Evolutionary conservation across 306 rosid species (phyloP).

Genomic region (Rosa multiflora): DNA sequence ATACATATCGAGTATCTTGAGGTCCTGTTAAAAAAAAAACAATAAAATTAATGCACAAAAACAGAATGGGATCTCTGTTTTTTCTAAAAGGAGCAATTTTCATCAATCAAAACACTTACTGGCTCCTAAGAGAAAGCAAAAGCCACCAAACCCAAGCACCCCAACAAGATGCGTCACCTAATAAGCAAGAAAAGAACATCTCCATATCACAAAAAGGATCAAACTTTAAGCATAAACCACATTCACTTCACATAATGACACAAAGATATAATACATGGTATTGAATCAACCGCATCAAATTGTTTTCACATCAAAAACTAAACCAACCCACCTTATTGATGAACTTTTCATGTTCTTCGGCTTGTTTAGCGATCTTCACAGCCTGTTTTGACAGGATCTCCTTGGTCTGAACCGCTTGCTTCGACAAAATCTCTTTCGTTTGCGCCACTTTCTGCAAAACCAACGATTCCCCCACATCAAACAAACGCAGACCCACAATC

Average conservation of each 20-base stretch:
- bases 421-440: slow-evolving; percentile 64
- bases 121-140: slow-evolving; percentile 93
- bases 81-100: neutral
- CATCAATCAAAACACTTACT: slow-evolving; percentile 38
- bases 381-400: slow-evolving; percentile 75
- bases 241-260: neutral
- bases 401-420: slow-evolving; percentile 77
- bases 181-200: neutral
- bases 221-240: slow-evolving; percentile 3
- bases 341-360: slow-evolving; percentile 84
- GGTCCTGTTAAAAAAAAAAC: slow-evolving; percentile 58
- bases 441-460: slow-evolving; percentile 51
- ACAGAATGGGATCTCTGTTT: neutral
- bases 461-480: slow-evolving; percentile 41
- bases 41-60: slow-evolving; percentile 3
- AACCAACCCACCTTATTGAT: slow-evolving; percentile 60
- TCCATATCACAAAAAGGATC: neutral
- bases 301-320: slow-evolving; percentile 9
- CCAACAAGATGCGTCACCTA: slow-evolving; percentile 83
- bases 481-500: slow-evolving; percentile 3
- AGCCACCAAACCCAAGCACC: slow-evolving; percentile 76
- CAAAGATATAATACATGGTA: too few species aligned
- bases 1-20: slow-evolving; percentile 74
- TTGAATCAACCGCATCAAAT: slow-evolving; percentile 5
- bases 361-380: slow-evolving; percentile 77